Evolutionary conservation across 2,329 filamentous ascomycete species (phyloP).

Genomic region (Claviceps pusilla): DNA sequence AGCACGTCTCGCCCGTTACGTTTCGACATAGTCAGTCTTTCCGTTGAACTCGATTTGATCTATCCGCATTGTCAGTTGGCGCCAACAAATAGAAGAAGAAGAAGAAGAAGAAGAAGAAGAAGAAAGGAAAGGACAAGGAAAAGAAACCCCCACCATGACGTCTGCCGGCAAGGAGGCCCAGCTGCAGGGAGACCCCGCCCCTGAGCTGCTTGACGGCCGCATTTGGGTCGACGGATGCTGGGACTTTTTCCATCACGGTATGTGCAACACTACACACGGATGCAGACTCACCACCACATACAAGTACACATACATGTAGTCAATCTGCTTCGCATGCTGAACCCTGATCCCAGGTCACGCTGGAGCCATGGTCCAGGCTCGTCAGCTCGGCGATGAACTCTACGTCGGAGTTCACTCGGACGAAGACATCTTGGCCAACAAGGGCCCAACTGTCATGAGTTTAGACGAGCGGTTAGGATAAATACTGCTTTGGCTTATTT

Average conservation of each 20-base stretch:
- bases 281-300: background rate
- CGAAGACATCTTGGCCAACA: constrained; percentile 89
- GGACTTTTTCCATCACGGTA: constrained; percentile 96
- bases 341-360: constrained; percentile 54
- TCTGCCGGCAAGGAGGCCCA: constrained; percentile 12
- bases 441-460: constrained; percentile 95
- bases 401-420: constrained; percentile 91
- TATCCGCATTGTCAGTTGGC: background rate
- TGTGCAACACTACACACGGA: constrained; percentile 8
- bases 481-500: background rate
- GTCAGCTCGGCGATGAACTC: constrained; percentile 76
- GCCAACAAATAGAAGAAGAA: no score
- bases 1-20: background rate
- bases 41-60: background rate
- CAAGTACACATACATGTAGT: background rate
- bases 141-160: constrained; percentile 8
- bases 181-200: constrained; percentile 31
- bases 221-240: constrained; percentile 99
- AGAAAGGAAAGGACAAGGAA: no score
- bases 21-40: background rate
- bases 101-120: background rate
- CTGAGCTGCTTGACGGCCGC: constrained; percentile 48
- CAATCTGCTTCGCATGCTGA: background rate
- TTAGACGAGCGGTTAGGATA: constrained; percentile 57
- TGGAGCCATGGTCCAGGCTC: constrained; percentile 89